A percentile compares a stretch with the other conserved stretches of the same genome.
Conservation (phyloP, 2,329 filamentous ascomycete species). For the Cordyceps sp. region DNA sequence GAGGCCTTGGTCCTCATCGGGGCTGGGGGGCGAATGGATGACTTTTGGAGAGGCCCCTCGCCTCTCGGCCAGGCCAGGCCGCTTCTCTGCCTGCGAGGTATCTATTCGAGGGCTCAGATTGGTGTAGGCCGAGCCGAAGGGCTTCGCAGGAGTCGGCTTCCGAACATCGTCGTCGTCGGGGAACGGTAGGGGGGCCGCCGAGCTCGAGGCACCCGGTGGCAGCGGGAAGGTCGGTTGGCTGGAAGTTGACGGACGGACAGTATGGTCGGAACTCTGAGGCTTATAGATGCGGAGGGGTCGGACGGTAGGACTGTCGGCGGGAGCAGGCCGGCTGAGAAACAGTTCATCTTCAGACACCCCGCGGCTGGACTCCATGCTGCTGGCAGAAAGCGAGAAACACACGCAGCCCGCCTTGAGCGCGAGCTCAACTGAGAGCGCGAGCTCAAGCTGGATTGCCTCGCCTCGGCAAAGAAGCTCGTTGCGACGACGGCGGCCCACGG, state of each 20-base stretch:
- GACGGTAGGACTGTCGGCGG: conserved; percentile 57
- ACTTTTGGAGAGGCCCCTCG: conserved; percentile 70
- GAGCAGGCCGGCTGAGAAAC: conserved; percentile 50
- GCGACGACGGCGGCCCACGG: too few relatives aligned
- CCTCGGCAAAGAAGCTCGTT: too few relatives aligned
- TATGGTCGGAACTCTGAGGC: conserved; percentile 47
- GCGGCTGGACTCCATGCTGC: conserved; percentile 35
- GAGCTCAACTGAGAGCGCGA: too few relatives aligned
- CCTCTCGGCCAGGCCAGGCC: conserved; percentile 59
- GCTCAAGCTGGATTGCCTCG: too few relatives aligned
- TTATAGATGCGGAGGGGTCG: conserved; percentile 78
- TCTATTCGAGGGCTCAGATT: conserved; percentile 38
- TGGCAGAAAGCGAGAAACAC: too few relatives aligned
- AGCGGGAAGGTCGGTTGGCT: conserved; percentile 43
- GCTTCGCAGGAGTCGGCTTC: conserved; percentile 26
- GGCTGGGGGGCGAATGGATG: conserved; percentile 66
- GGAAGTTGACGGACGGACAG: conserved; percentile 20
- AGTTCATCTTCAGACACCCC: conserved; percentile 67
- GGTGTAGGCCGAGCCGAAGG: conserved; percentile 28
- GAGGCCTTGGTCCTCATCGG: conserved; percentile 59
- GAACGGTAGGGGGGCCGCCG: conserved; percentile 50
- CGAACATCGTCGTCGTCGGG: conserved; percentile 50
- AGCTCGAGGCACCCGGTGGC: conserved; percentile 54
- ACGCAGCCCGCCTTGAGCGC: too few relatives aligned
- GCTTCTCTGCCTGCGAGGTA: conserved; percentile 36